These are phyloP conservation scores for Sporothrix dimorphospora DNA, from an alignment of 2,329 filamentous ascomycete species.

Conservation along the genomic window DNA sequence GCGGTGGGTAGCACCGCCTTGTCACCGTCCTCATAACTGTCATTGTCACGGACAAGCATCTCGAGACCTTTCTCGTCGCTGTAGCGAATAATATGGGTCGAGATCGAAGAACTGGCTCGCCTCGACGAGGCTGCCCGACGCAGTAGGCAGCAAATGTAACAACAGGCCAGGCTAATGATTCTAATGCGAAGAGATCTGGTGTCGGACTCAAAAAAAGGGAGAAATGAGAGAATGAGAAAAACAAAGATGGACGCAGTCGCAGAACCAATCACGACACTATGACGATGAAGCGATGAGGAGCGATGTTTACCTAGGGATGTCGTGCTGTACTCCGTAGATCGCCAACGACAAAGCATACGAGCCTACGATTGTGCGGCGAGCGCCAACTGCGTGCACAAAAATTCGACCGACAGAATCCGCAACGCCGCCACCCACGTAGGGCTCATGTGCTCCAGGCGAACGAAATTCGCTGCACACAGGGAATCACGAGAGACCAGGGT, in stretches of 20 bases:
- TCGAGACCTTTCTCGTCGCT: neutral
- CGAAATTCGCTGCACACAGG: neutral
- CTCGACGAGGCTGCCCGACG: constrained; percentile 3
- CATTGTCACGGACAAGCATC: neutral
- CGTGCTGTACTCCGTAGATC: neutral
- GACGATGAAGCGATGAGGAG: neutral
- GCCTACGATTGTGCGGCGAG: neutral
- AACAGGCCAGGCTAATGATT: neutral
- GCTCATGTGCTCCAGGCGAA: neutral
- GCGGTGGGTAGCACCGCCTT: neutral
- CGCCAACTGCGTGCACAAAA: neutral
- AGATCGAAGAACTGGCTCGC: neutral
- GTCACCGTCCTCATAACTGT: neutral
- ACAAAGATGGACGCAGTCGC: no score
- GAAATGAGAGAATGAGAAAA: no score
- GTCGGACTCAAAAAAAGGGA: no score
- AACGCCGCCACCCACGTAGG: neutral
- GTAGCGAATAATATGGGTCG: neutral
- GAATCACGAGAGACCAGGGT: neutral
- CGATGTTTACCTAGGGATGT: neutral
- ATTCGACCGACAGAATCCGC: neutral
- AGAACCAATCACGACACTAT: neutral
- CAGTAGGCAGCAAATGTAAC: neutral
- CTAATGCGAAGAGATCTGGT: neutral
- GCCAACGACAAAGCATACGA: neutral